phyloP scores from a whole-genome alignment of 73 alveolate species.

The Blepharisma stoltei region DNA sequence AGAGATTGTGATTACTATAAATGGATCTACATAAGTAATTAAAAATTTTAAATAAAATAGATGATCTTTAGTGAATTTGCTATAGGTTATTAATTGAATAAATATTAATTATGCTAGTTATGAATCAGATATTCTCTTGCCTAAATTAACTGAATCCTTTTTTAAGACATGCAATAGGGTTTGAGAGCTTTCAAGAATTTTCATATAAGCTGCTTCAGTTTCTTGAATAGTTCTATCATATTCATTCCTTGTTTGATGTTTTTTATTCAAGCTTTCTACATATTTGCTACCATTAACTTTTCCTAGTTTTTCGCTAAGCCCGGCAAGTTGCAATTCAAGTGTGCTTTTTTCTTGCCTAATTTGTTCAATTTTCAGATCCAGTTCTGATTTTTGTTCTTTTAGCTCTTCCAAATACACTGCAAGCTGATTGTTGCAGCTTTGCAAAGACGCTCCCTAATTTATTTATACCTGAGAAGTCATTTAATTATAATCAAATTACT shows the following conservation, averaged over 20 bases:
- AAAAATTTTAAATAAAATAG: too few relatives aligned
- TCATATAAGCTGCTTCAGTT: constrained; percentile 61
- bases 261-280: constrained; percentile 40
- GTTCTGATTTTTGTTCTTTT: constrained; percentile 43
- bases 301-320: constrained; percentile 41
- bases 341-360: constrained; percentile 38
- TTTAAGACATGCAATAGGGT: constrained; percentile 79
- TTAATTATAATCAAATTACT: not conserved
- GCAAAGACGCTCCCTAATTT: constrained; percentile 48
- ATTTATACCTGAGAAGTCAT: constrained; percentile 18
- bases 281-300: not conserved
- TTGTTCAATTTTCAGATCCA: constrained; percentile 36
- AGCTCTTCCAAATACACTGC: constrained; percentile 40
- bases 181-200: constrained; percentile 78
- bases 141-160: constrained; percentile 52
- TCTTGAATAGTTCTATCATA: constrained; percentile 61
- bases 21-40: constrained; percentile 35
- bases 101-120: too few relatives aligned
- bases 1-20: constrained; percentile 56
- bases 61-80: too few relatives aligned
- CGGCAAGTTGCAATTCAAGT: constrained; percentile 41
- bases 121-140: constrained; percentile 12
- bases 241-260: constrained; percentile 49
- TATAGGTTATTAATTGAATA: too few relatives aligned
- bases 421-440: constrained; percentile 46